Conservation (phyloP, 805 yeast genomes). For the Sugiyamaella qingdaonensis region DNA sequence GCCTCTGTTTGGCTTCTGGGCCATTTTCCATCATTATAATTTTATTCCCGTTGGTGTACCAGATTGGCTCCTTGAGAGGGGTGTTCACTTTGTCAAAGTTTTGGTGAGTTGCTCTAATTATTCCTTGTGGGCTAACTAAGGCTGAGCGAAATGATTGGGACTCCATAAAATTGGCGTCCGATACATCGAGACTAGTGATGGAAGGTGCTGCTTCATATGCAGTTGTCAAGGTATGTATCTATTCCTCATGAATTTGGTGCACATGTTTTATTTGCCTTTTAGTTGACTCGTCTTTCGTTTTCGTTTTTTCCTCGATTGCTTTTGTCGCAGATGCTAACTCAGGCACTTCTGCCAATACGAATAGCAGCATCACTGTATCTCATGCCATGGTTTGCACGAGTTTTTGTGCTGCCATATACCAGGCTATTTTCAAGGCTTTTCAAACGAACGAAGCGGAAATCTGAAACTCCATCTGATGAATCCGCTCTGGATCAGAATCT, state of each 20-base stretch:
- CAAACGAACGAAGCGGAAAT: slow-evolving; percentile 10
- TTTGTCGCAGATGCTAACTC: slow-evolving; percentile 25
- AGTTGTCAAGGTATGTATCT: slow-evolving; percentile 47
- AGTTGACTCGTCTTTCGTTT: background rate
- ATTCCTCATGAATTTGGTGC: background rate
- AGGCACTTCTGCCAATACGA: slow-evolving; percentile 47
- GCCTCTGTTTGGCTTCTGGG: slow-evolving; percentile 69
- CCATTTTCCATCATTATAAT: slow-evolving; percentile 52
- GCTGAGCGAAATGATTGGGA: slow-evolving; percentile 33
- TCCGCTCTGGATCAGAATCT: slow-evolving; percentile 14
- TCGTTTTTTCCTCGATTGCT: background rate
- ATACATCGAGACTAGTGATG: slow-evolving; percentile 51
- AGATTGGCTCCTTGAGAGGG: slow-evolving; percentile 55
- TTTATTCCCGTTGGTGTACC: slow-evolving; percentile 54
- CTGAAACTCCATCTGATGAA: slow-evolving; percentile 7
- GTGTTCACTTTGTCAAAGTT: slow-evolving; percentile 53
- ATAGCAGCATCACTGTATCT: slow-evolving; percentile 45
- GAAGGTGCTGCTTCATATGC: slow-evolving; percentile 78
- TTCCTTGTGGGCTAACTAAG: slow-evolving; percentile 17
- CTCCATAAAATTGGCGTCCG: slow-evolving; percentile 38
- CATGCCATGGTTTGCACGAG: slow-evolving; percentile 57
- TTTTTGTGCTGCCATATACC: slow-evolving; percentile 46
- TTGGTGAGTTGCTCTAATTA: slow-evolving; percentile 38
- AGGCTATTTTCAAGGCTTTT: slow-evolving; percentile 5
- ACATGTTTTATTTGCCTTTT: no score